A percentile compares a stretch with the other conserved stretches of the same genome.
These are phyloP conservation scores for Pseudocercospora macadamiae DNA, from an alignment of 2,329 filamentous ascomycete species.

Conservation along the genomic window DNA sequence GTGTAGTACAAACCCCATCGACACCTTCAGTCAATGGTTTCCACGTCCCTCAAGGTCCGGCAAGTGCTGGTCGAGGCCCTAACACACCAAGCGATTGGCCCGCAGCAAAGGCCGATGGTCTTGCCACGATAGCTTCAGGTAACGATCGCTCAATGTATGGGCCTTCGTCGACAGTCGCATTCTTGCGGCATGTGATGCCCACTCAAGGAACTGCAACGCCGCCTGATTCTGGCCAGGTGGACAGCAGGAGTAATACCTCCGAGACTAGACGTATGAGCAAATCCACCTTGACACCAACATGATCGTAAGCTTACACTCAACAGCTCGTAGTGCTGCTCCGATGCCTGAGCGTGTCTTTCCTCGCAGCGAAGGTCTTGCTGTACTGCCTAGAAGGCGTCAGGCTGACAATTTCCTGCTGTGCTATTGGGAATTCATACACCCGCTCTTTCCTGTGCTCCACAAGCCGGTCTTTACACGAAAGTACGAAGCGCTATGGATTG, in stretches of 20 bases:
- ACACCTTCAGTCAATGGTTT: background rate
- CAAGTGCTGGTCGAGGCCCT: conserved; percentile 2
- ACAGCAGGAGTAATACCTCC: background rate
- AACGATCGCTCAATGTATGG: conserved; percentile 28
- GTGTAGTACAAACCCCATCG: background rate
- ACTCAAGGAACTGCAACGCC: conserved; percentile 22
- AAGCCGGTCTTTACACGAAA: conserved; percentile 30
- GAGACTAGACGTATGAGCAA: conserved; percentile 11
- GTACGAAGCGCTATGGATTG: conserved; percentile 30
- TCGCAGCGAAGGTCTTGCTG: conserved; percentile 24
- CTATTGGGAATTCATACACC: conserved; percentile 34
- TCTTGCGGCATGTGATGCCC: conserved; percentile 29
- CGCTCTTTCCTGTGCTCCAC: conserved; percentile 33
- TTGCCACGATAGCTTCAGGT: conserved; percentile 27
- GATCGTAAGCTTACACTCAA: background rate
- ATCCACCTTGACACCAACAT: background rate
- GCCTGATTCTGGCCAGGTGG: background rate
- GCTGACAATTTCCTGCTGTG: conserved; percentile 33
- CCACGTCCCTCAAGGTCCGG: background rate
- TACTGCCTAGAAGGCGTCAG: conserved; percentile 29
- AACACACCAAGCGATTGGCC: conserved; percentile 10
- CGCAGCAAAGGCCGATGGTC: conserved; percentile 23
- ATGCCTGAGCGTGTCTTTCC: conserved; percentile 23
- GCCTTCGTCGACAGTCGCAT: conserved; percentile 32
- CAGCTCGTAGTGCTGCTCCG: conserved; percentile 10